Conservation (phyloP, 75 land plant species). For the Azolla pinnata region DNA sequence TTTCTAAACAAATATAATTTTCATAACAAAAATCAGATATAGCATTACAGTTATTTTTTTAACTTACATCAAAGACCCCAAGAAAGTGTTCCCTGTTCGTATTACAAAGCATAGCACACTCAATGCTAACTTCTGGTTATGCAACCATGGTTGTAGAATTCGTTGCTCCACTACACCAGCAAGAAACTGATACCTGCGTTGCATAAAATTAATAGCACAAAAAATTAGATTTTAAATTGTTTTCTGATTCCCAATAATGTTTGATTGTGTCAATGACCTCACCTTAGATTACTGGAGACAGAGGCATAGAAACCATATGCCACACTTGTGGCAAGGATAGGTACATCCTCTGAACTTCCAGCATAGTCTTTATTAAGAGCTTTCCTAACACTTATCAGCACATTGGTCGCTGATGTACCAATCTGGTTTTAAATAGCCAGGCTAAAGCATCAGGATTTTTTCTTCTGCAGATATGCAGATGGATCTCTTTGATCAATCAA, state of each 20-base stretch:
- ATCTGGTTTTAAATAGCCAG: too few species aligned
- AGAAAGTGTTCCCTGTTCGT: constrained; percentile 31
- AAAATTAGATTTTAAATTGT: background rate
- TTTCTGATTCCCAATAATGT: too few species aligned
- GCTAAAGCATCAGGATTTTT: too few species aligned
- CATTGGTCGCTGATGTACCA: constrained; percentile 32
- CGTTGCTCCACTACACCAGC: constrained; percentile 40
- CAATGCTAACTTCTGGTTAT: constrained; percentile 27
- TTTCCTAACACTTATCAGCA: constrained; percentile 13
- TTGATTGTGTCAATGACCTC: background rate
- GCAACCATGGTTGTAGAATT: constrained; percentile 27
- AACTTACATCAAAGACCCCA: constrained; percentile 33
- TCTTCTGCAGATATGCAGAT: too few species aligned
- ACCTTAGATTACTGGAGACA: constrained; percentile 34
- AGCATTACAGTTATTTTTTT: too few species aligned
- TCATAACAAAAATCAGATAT: too few species aligned
- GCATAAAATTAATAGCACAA: background rate
- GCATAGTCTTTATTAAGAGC: constrained; percentile 24
- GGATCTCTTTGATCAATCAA: too few species aligned
- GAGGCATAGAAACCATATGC: constrained; percentile 38
- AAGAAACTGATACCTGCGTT: constrained; percentile 32
- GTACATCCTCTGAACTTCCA: constrained; percentile 29
- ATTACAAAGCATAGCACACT: constrained; percentile 26
- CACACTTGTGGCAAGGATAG: constrained; percentile 31
- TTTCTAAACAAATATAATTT: too few species aligned